phyloP scores from a whole-genome alignment of 1,139 yeast genomes.

The Yamadazyma siamensis region DNA sequence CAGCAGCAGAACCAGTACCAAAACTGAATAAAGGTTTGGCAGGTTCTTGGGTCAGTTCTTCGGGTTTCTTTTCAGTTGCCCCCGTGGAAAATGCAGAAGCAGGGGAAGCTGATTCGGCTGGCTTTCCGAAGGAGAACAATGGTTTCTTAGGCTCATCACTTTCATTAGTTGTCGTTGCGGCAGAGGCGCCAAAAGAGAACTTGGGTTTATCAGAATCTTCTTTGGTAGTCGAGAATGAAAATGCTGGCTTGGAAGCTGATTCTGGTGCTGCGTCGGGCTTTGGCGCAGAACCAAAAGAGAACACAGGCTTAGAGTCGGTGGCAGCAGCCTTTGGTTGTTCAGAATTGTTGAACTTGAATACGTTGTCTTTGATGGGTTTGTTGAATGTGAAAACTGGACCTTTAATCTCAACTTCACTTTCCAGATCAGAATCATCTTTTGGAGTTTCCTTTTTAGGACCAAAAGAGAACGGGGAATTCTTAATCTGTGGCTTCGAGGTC shows the following conservation, averaged over 20 bases:
- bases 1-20: conserved; percentile 16
- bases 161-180: too few species aligned
- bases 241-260: conserved; percentile 10
- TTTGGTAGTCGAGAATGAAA: conserved; percentile 8
- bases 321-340: conserved; percentile 5
- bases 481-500: conserved; percentile 49
- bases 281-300: conserved; percentile 15
- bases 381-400: conserved; percentile 64
- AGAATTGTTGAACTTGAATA: conserved; percentile 37
- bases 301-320: conserved; percentile 16
- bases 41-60: too few species aligned
- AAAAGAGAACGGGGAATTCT: conserved; percentile 57
- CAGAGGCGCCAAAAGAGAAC: conserved; percentile 13
- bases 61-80: conserved; percentile 1
- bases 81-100: too few species aligned
- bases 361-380: conserved; percentile 44
- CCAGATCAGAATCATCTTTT: conserved; percentile 32
- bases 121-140: conserved; percentile 16
- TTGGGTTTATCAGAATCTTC: conserved; percentile 8
- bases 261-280: not conserved
- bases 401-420: conserved; percentile 53
- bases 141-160: conserved; percentile 9
- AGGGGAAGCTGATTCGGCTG: conserved; percentile 2
- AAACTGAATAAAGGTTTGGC: conserved; percentile 22
- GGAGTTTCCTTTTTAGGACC: conserved; percentile 41